phyloP scores from a whole-genome alignment of 495 filamentous ascomycete genomes.

The Penicillium tannophilum region DNA sequence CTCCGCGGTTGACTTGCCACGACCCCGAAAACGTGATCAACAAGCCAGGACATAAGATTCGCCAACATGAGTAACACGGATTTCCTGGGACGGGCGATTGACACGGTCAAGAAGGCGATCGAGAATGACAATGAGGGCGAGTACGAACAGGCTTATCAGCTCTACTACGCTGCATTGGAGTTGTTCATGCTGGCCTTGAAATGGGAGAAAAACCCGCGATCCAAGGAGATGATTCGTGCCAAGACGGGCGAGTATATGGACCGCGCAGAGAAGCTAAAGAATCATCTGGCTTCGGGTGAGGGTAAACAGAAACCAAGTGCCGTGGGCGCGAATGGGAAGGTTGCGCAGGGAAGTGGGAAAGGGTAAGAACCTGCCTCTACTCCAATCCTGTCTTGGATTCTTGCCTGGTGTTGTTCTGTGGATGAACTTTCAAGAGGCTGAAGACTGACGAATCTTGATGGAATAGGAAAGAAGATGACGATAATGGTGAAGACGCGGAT shows the following conservation, averaged over 20 bases:
- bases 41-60: slow-evolving; percentile 7
- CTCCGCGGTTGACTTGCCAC: slow-evolving; percentile 28
- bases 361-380: slow-evolving; percentile 47
- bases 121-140: slow-evolving; percentile 93
- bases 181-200: slow-evolving; percentile 96
- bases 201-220: slow-evolving; percentile 97
- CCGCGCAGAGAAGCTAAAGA: slow-evolving; percentile 94
- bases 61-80: slow-evolving; percentile 90
- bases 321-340: slow-evolving; percentile 81
- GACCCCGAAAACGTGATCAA: slow-evolving; percentile 16
- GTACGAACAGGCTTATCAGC: slow-evolving; percentile 93
- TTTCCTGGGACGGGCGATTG: slow-evolving; percentile 94
- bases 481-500: slow-evolving; percentile 79
- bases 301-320: slow-evolving; percentile 76
- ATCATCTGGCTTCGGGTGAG: slow-evolving; percentile 76
- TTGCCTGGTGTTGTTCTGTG: background rate
- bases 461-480: slow-evolving; percentile 59
- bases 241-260: slow-evolving; percentile 98
- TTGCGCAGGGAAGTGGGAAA: slow-evolving; percentile 68
- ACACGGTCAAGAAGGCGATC: slow-evolving; percentile 94
- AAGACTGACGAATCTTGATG: slow-evolving; percentile 13
- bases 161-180: slow-evolving; percentile 92
- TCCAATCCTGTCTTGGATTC: background rate
- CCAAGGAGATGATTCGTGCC: slow-evolving; percentile 93
- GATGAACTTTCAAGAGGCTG: background rate